A percentile compares a stretch with the other conserved stretches of the same genome.
phyloP scores from a whole-genome alignment of 148 eudicot genomes.

The Suaeda aralocaspica region DNA sequence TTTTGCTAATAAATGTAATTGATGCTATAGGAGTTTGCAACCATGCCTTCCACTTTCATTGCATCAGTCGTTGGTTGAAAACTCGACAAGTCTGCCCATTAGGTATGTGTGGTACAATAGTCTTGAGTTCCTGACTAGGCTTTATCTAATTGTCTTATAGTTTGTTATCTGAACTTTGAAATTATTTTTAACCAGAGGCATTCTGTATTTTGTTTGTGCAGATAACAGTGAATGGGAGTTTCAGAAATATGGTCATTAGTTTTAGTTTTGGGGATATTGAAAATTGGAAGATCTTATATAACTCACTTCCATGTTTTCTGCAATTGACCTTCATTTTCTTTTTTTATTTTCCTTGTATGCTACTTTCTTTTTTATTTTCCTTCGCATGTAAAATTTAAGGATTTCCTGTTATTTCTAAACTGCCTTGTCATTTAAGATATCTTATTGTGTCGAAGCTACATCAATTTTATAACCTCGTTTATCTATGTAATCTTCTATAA shows the following conservation, averaged over 20 bases:
- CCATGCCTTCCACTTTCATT: slow-evolving; percentile 91
- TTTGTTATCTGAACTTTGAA: neutral
- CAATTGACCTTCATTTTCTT: no score
- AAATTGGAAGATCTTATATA: neutral
- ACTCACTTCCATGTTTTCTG: neutral
- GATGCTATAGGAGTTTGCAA: slow-evolving; percentile 27
- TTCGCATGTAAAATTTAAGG: neutral
- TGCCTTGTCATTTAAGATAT: neutral
- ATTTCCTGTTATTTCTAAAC: neutral
- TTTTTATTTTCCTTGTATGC: no score
- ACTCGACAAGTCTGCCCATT: slow-evolving; percentile 92
- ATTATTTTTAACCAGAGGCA: neutral
- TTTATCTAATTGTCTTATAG: neutral
- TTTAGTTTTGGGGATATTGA: neutral
- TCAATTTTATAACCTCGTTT: no score
- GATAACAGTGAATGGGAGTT: slow-evolving; percentile 97
- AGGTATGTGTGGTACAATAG: slow-evolving; percentile 35
- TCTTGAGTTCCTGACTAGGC: neutral
- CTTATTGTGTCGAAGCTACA: neutral
- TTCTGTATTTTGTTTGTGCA: slow-evolving; percentile 23
- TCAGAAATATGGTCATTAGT: slow-evolving; percentile 81
- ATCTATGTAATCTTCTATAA: no score
- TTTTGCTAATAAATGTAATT: neutral
- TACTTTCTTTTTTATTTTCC: neutral
- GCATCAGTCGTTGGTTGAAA: slow-evolving; percentile 91